Conservation (phyloP, 2,329 filamentous ascomycete species). For the Diaporthe helianthi region DNA sequence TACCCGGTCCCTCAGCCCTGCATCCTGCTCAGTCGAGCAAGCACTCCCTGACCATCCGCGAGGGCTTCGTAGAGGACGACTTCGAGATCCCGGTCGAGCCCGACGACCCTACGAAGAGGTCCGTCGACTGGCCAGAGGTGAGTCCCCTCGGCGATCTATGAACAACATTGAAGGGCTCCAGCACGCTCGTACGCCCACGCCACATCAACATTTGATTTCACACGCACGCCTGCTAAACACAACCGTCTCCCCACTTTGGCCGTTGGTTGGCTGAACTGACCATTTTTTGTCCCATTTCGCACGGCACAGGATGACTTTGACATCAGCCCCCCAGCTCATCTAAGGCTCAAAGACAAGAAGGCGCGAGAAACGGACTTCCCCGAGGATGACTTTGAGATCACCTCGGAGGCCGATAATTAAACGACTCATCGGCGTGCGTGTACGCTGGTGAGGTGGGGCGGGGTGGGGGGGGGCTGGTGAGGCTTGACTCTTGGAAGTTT, state of each 20-base stretch:
- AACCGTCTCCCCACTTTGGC: background rate
- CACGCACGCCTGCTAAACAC: too few relatives aligned
- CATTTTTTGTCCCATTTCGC: background rate
- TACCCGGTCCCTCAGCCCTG: background rate
- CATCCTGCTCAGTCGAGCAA: background rate
- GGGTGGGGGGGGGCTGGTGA: too few relatives aligned
- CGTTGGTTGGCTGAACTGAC: background rate
- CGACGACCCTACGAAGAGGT: background rate
- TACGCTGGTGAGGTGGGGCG: background rate
- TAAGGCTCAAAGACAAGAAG: conserved; percentile 10
- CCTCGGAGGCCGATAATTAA: background rate
- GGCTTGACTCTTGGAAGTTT: background rate
- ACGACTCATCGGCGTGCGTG: background rate
- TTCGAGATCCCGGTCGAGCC: conserved; percentile 5
- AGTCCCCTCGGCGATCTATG: background rate
- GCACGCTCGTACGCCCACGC: background rate
- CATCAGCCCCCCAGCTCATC: background rate
- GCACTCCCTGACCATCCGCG: background rate
- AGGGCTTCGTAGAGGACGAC: conserved; percentile 12
- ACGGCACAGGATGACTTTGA: background rate
- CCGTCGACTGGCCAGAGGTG: conserved; percentile 7
- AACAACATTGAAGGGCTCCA: background rate
- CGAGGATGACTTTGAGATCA: conserved; percentile 7
- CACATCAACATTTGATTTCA: background rate
- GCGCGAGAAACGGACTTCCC: background rate